Conservation (phyloP, 805 yeast genomes). For the Candida tammaniensis region DNA sequence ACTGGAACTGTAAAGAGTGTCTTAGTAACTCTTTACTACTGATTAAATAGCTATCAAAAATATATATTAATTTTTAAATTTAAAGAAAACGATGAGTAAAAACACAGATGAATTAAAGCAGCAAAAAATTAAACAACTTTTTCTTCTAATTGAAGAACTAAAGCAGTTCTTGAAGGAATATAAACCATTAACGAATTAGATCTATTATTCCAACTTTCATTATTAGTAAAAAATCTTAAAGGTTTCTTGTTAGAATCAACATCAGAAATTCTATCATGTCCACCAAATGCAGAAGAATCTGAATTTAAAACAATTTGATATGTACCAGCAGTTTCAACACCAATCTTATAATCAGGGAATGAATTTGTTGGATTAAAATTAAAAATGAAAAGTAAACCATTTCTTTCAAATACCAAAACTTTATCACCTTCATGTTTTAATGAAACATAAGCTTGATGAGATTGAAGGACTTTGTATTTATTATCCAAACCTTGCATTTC, state of each 20-base stretch:
- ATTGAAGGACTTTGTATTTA: slow-evolving; percentile 65
- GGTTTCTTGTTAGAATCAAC: slow-evolving; percentile 39
- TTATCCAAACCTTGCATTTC: slow-evolving; percentile 80
- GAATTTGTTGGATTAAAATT: slow-evolving; percentile 88
- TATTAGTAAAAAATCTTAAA: slow-evolving; percentile 64
- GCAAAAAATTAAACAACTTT: background rate
- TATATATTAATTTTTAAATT: no score
- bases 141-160: slow-evolving; percentile 33
- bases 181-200: slow-evolving; percentile 72
- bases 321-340: slow-evolving; percentile 77
- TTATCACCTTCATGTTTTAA: slow-evolving; percentile 88
- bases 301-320: slow-evolving; percentile 74
- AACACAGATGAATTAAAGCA: no score
- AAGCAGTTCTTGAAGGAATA: slow-evolving; percentile 68
- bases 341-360: slow-evolving; percentile 82
- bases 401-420: slow-evolving; percentile 84
- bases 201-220: slow-evolving; percentile 78
- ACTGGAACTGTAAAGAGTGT: no score
- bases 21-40: no score
- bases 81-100: no score
- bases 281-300: slow-evolving; percentile 73
- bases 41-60: no score
- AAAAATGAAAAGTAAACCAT: slow-evolving; percentile 78
- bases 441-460: slow-evolving; percentile 76
- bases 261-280: slow-evolving; percentile 63